phyloP scores from a whole-genome alignment of 257 asterid genomes.

The Lycium barbarum region DNA sequence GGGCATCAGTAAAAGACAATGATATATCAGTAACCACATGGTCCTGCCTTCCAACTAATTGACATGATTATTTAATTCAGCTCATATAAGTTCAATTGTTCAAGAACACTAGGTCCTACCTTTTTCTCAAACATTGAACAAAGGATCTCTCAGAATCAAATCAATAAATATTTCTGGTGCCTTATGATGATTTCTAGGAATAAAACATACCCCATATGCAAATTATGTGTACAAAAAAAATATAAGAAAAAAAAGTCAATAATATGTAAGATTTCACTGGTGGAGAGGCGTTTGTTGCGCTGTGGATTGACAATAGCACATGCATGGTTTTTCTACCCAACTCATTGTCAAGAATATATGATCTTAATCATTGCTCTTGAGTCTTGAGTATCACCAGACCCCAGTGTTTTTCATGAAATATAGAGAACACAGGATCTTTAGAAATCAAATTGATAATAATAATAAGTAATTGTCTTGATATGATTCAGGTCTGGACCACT shows the following conservation, averaged over 20 bases:
- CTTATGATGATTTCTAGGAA: not conserved
- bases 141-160: not conserved
- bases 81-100: not conserved
- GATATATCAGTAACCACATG: not conserved
- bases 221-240: not conserved
- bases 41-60: not conserved
- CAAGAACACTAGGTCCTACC: not conserved
- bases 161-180: not conserved
- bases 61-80: not conserved
- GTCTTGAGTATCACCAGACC: not conserved
- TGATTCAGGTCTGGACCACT: not conserved
- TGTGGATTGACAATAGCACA: constrained; percentile 15
- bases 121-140: not conserved
- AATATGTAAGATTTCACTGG: not conserved
- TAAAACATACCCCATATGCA: not conserved
- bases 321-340: not conserved
- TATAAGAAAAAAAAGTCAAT: not conserved
- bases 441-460: not conserved
- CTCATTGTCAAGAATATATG: not conserved
- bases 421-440: not conserved
- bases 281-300: not conserved
- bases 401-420: not conserved
- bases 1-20: not conserved
- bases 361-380: not conserved
- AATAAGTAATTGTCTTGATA: not conserved